A percentile compares a stretch with the other conserved stretches of the same genome.
These are phyloP conservation scores for Claviceps capensis DNA, from an alignment of 2,329 filamentous ascomycete species.

Conservation along the genomic window DNA sequence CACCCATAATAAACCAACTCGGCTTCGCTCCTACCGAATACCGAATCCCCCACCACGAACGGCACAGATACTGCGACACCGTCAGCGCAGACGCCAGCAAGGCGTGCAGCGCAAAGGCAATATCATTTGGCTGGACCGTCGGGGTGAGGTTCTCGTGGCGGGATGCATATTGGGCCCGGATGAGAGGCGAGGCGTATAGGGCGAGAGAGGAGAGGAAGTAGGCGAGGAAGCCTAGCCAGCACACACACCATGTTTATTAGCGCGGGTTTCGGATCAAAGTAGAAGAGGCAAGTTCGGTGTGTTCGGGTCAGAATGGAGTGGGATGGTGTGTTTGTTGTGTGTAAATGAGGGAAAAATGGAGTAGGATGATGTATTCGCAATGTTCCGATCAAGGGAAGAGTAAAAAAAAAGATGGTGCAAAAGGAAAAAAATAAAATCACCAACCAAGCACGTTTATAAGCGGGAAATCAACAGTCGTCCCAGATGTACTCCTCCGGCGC, in stretches of 20 bases:
- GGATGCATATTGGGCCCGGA: conserved; percentile 71
- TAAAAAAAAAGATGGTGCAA: background rate
- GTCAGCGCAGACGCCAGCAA: conserved; percentile 56
- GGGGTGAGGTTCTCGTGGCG: conserved; percentile 64
- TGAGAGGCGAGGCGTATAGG: conserved; percentile 66
- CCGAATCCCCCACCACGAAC: conserved; percentile 61
- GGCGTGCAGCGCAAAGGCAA: conserved; percentile 76
- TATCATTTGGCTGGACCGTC: conserved; percentile 80
- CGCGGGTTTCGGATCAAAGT: background rate
- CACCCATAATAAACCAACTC: conserved; percentile 48
- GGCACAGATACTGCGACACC: conserved; percentile 70
- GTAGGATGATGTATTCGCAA: too few species aligned
- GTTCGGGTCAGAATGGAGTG: too few species aligned
- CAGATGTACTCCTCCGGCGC: conserved; percentile 60
- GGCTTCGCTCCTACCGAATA: conserved; percentile 41
- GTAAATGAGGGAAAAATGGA: too few species aligned
- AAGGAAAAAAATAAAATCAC: conserved; percentile 4
- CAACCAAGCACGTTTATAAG: conserved; percentile 53
- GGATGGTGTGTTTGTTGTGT: too few species aligned
- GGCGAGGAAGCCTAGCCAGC: conserved; percentile 58
- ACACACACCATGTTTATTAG: background rate
- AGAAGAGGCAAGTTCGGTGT: too few species aligned
- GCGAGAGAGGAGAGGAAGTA: conserved; percentile 63
- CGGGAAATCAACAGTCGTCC: conserved; percentile 80
- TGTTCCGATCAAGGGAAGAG: too few species aligned